Conservation (phyloP, 176 grass and related monocot species). For the Aechmea fasciata region DNA sequence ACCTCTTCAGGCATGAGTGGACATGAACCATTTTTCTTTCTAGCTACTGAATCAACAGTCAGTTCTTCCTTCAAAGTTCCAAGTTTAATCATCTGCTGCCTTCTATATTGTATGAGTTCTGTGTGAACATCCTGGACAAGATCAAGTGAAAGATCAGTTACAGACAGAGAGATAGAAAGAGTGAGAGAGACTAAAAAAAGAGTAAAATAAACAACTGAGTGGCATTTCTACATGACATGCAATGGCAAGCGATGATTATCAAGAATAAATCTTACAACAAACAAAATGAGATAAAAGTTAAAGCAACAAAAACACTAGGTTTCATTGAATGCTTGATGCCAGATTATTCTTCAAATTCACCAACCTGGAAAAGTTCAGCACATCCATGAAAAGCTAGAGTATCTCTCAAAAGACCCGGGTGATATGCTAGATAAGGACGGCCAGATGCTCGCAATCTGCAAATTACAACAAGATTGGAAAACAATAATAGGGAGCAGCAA, state of each 20-base stretch:
- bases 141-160: conserved; percentile 30
- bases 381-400: conserved; percentile 98
- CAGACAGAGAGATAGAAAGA: background rate
- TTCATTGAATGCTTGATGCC: background rate
- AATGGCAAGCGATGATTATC: background rate
- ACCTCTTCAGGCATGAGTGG: conserved; percentile 99
- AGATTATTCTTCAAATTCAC: conserved; percentile 2
- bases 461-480: background rate
- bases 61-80: conserved; percentile 68
- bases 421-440: conserved; percentile 71
- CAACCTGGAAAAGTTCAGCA: conserved; percentile 94
- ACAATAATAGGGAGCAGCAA: background rate
- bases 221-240: too few relatives aligned
- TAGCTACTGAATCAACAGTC: conserved; percentile 67
- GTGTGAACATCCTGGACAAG: conserved; percentile 81
- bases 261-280: background rate
- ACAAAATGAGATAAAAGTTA: background rate
- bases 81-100: conserved; percentile 83
- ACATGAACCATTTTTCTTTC: conserved; percentile 79
- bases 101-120: conserved; percentile 89
- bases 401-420: conserved; percentile 80
- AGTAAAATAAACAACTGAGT: background rate
- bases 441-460: conserved; percentile 73
- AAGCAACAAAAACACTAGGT: background rate
- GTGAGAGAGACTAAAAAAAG: background rate